These are phyloP conservation scores for Dunaliella sp. DNA, from an alignment of 139 green algal genomes.

Conservation along the genomic window DNA sequence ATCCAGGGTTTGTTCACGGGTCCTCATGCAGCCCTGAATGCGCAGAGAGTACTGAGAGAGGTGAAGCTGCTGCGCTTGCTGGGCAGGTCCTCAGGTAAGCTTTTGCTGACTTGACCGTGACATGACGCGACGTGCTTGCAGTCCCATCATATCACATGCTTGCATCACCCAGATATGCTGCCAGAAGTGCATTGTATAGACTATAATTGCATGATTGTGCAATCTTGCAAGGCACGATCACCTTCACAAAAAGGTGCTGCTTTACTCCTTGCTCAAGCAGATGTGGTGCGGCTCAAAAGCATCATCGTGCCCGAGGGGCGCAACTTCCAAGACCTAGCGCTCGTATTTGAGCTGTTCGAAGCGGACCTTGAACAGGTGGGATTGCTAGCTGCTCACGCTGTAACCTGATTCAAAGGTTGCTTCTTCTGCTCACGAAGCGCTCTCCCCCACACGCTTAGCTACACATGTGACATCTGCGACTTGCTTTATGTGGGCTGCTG, in stretches of 20 bases:
- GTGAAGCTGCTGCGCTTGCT: conserved; percentile 93
- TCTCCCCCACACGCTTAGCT: no score
- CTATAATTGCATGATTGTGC: conserved; percentile 10
- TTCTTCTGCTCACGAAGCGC: no score
- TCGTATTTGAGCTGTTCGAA: conserved; percentile 61
- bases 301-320: conserved; percentile 91
- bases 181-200: no score
- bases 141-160: conserved; percentile 62
- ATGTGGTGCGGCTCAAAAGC: conserved; percentile 95
- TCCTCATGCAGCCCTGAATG: conserved; percentile 66
- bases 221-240: conserved; percentile 24
- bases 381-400: background rate
- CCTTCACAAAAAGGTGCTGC: background rate
- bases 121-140: background rate
- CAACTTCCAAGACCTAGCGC: conserved; percentile 97
- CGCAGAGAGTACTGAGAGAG: conserved; percentile 90
- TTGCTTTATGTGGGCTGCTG: background rate
- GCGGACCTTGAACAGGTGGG: conserved; percentile 39
- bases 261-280: no score
- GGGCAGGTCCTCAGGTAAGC: conserved; percentile 12
- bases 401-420: background rate
- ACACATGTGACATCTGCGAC: no score
- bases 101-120: background rate
- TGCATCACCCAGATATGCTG: no score
- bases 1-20: conserved; percentile 54